phyloP scores from a whole-genome alignment of 345 rosid genomes.

The Pistacia integerrima region DNA sequence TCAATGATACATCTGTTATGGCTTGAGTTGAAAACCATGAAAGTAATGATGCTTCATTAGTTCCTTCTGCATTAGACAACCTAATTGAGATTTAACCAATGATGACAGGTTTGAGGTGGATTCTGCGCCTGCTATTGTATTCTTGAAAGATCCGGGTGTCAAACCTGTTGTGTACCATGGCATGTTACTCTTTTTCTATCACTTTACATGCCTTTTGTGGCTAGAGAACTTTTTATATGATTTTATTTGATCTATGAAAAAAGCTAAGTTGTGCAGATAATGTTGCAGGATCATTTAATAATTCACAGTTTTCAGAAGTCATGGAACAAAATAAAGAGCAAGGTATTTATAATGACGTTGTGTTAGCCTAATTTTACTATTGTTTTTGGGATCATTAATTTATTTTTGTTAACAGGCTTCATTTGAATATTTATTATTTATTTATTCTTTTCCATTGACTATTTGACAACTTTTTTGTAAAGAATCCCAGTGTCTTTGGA shows the following conservation, averaged over 20 bases:
- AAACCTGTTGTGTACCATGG: constrained; percentile 93
- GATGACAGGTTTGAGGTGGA: constrained; percentile 84
- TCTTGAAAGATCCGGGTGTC: constrained; percentile 85
- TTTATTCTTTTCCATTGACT: neutral
- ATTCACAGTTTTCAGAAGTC: constrained; percentile 63
- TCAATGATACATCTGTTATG: neutral
- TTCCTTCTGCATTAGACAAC: neutral
- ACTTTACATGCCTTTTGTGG: constrained; percentile 9
- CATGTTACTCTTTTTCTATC: constrained; percentile 30
- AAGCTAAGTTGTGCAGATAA: constrained; percentile 22
- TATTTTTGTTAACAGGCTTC: neutral
- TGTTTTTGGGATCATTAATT: neutral
- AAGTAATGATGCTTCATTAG: neutral
- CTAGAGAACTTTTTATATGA: constrained; percentile 10
- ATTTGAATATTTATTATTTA: neutral
- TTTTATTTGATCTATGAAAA: constrained; percentile 8
- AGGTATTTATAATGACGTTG: constrained; percentile 39
- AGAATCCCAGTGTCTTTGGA: neutral
- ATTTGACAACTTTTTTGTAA: neutral
- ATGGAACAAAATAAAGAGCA: constrained; percentile 82
- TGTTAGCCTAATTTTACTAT: constrained; percentile 1
- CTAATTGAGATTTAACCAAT: constrained; percentile 30
- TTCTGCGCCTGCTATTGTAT: constrained; percentile 87
- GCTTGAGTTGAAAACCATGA: neutral
- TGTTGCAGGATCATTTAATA: constrained; percentile 72